These are phyloP conservation scores for Fagopyrum esculentum DNA, from an alignment of 148 eudicot species.

Conservation along the genomic window DNA sequence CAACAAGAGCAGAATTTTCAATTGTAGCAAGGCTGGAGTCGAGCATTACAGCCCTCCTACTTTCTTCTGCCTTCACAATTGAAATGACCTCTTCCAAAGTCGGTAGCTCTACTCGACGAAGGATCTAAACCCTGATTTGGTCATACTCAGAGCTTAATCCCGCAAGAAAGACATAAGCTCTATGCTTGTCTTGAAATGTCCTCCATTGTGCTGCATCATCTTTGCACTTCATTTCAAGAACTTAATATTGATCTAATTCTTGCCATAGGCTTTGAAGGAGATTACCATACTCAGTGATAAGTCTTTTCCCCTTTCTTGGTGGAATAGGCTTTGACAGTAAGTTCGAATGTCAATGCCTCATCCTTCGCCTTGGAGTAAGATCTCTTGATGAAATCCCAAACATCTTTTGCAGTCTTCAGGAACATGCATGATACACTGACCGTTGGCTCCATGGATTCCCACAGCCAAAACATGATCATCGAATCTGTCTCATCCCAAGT, in stretches of 20 bases:
- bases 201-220: not conserved
- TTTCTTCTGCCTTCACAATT: not conserved
- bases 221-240: not conserved
- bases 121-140: not conserved
- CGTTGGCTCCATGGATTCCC: not conserved
- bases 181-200: not conserved
- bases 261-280: not conserved
- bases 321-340: not conserved
- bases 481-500: not conserved
- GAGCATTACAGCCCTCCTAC: no score
- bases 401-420: not conserved
- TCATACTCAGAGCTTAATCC: not conserved
- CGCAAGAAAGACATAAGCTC: not conserved
- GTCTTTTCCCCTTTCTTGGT: not conserved
- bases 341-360: no score
- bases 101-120: not conserved
- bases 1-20: no score
- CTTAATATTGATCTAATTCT: no score
- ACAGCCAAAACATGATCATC: not conserved
- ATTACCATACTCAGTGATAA: not conserved
- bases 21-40: no score
- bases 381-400: no score
- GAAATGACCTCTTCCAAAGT: not conserved
- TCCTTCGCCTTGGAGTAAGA: no score
- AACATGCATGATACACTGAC: not conserved